These are phyloP conservation scores for Lactarius akahatsu DNA, from an alignment of 768 basidiomycete species.

Conservation along the genomic window DNA sequence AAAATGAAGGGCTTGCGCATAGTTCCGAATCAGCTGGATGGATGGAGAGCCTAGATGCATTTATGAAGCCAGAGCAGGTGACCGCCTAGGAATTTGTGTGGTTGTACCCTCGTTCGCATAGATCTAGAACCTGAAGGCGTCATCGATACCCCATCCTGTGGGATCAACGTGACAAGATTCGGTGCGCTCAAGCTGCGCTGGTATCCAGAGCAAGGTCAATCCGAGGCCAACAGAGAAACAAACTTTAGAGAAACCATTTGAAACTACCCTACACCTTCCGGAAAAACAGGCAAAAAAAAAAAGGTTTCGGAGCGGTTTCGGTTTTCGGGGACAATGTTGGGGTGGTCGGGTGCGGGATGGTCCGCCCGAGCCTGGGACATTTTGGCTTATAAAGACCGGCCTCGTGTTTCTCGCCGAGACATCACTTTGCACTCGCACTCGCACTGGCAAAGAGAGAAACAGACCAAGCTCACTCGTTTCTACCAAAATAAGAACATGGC, in stretches of 20 bases:
- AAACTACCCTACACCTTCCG: not conserved
- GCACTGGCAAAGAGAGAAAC: not conserved
- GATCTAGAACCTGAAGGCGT: not conserved
- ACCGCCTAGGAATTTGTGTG: not conserved
- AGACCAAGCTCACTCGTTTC: not conserved
- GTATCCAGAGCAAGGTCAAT: not conserved
- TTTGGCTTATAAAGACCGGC: not conserved
- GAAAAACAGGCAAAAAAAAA: not conserved
- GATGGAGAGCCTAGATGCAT: not conserved
- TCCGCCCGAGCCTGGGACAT: slow-evolving; percentile 4
- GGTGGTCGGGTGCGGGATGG: not conserved
- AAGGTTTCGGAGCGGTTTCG: not conserved
- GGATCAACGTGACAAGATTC: not conserved
- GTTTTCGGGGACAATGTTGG: not conserved
- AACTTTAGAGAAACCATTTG: not conserved
- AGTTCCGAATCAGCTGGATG: not conserved
- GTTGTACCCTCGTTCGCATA: not conserved
- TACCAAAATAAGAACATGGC: slow-evolving; percentile 12
- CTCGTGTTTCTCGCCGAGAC: not conserved
- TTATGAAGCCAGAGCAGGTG: not conserved
- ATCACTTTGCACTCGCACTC: not conserved
- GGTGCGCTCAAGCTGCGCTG: not conserved
- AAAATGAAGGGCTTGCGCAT: not conserved
- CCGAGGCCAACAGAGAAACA: not conserved
- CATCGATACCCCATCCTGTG: not conserved